Base-by-base conservation (phyloP, 2,329 filamentous ascomycete species). In the Aspergillus sp. region DNA sequence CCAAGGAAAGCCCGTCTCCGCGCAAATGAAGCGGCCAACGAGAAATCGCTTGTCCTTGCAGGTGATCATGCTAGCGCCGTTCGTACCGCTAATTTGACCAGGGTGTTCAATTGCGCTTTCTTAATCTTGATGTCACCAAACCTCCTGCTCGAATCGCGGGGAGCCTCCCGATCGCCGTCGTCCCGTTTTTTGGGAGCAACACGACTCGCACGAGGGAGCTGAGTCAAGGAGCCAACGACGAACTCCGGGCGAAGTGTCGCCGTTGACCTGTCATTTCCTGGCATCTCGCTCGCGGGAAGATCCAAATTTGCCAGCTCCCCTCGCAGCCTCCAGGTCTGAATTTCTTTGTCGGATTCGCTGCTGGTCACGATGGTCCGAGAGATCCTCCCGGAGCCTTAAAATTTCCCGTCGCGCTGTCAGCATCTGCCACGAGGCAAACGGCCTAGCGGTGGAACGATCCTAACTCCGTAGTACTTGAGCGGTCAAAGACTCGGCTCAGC, bases 11-110 rank as follows among this genome's bases (percentile, higher is more conserved):
- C 31, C 21, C 46, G 24, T 44, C 44, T 55, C 54, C 43, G 57
- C 44, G 27, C 27, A 31, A 49, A 49, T 55, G 37, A 17, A 40
- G 37, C 51, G 41, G 37, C 56, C 53, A 57, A 59, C 52, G 49
- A 50, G 23, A 56, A 33, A 57, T 51, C 53, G 51, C 52, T 50
- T 40, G 55, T 57, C 61, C 61, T 62, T 63, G 63, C 63, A 63
- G 59, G 44, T 57, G 56, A 60, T 56, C 55, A 61, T 52, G 21
- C 31, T 40, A 54, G 41, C 37, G 45, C 39, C 53, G 44, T 51
- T 56, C 39, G 23, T 46, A 45, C 51, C 39, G 52, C 46, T 45
- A 53, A 57, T 53, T 46, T 21, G 49, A 37, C 56, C 47, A 37
- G 33, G 35, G 17, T 51, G 35, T 37, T 14, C 12, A 37, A 15